phyloP scores from a whole-genome alignment of 371 early-diverging fungal species.

The Sporodiniella umbellata region DNA sequence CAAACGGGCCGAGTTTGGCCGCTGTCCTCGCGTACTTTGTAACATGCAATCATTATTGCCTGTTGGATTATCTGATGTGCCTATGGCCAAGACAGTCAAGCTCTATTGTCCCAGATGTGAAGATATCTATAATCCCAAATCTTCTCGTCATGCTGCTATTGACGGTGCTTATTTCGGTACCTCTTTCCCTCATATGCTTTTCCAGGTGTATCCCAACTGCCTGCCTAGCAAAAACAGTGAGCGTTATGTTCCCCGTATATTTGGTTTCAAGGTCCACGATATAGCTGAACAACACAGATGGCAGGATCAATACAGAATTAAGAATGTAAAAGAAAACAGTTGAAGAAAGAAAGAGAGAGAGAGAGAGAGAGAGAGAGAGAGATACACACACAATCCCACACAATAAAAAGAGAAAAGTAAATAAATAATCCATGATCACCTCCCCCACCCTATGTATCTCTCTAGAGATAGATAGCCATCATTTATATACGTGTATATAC shows the following conservation, averaged over 20 bases:
- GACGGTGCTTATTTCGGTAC: conserved; percentile 89
- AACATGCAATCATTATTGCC: conserved; percentile 82
- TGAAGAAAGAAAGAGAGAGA: too few relatives aligned
- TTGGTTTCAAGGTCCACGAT: conserved; percentile 93
- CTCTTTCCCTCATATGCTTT: conserved; percentile 95
- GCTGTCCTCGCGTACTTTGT: conserved; percentile 93
- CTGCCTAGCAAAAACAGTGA: conserved; percentile 66
- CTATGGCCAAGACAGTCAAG: conserved; percentile 81
- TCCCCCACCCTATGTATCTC: too few relatives aligned
- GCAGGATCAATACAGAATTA: conserved; percentile 82
- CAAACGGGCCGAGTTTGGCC: conserved; percentile 90
- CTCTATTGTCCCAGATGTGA: conserved; percentile 92
- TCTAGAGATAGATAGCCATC: too few relatives aligned
- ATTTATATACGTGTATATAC: too few relatives aligned
- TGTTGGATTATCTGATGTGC: conserved; percentile 86
- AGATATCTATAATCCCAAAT: conserved; percentile 93
- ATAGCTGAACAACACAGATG: conserved; percentile 83
- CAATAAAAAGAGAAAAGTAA: too few relatives aligned
- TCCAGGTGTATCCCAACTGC: conserved; percentile 87
- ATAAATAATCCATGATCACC: too few relatives aligned
- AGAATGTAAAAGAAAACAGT: conserved; percentile 13
- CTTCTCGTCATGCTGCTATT: conserved; percentile 59
- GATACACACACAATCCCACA: too few relatives aligned
- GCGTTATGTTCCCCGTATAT: conserved; percentile 91
- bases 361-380: too few relatives aligned